phyloP scores from a whole-genome alignment of 345 rosid species.

The Lepidium africanum region DNA sequence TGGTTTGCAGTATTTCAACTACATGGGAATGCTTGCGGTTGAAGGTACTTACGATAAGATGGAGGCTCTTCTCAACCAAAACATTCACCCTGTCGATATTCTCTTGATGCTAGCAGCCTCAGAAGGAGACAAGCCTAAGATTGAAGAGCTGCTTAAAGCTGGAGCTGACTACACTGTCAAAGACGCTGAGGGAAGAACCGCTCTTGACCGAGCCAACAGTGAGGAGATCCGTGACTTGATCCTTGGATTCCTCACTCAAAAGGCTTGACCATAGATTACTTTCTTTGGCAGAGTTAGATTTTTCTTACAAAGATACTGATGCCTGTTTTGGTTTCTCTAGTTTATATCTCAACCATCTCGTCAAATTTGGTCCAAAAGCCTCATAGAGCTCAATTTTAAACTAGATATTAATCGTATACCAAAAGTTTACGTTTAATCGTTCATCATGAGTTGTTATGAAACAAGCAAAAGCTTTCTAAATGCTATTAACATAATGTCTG shows the following conservation, averaged over 20 bases:
- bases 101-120: slow-evolving; percentile 64
- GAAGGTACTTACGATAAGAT: slow-evolving; percentile 86
- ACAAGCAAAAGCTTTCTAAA: slow-evolving; percentile 10
- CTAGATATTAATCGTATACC: background rate
- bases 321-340: background rate
- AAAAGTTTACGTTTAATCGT: background rate
- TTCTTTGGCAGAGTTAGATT: background rate
- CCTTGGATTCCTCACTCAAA: slow-evolving; percentile 47
- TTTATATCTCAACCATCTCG: background rate
- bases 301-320: background rate
- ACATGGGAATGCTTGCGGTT: slow-evolving; percentile 95
- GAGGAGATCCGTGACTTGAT: slow-evolving; percentile 66
- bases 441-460: background rate
- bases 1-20: slow-evolving; percentile 73
- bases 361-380: slow-evolving; percentile 9
- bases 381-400: background rate
- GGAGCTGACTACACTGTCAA: slow-evolving; percentile 61
- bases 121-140: slow-evolving; percentile 67
- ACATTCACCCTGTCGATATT: slow-evolving; percentile 77
- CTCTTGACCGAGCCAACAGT: slow-evolving; percentile 50
- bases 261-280: slow-evolving; percentile 34
- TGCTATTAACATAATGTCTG: slow-evolving; percentile 10
- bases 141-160: slow-evolving; percentile 73
- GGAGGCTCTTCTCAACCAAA: slow-evolving; percentile 65
- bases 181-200: slow-evolving; percentile 72